Conservation (phyloP, 2,329 filamentous ascomycete species). For the Aspergillus sojae region DNA sequence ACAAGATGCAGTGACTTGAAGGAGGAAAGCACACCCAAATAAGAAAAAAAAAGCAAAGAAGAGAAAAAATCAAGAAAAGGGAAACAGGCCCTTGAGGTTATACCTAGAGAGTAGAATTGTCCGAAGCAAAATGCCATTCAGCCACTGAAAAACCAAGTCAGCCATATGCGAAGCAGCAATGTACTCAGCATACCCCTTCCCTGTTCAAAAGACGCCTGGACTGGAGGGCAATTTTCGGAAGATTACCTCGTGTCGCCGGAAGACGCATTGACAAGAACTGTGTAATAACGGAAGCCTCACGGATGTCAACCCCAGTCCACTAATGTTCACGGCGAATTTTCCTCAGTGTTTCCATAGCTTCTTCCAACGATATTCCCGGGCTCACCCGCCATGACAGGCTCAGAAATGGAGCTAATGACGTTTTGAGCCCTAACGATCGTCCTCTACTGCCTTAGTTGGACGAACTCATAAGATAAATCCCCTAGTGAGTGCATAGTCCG, state of each 20-base stretch:
- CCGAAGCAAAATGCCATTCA: background rate
- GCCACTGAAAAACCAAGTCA: background rate
- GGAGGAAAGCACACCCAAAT: no score
- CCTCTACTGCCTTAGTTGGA: background rate
- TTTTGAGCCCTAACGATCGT: background rate
- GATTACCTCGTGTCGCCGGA: constrained; percentile 21
- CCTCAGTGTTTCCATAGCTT: background rate
- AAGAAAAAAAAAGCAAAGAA: background rate
- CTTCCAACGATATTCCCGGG: constrained; percentile 1
- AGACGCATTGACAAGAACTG: constrained; percentile 13
- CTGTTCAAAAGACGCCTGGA: background rate
- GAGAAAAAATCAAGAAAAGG: background rate
- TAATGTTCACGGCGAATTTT: constrained; percentile 18
- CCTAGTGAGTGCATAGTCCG: background rate
- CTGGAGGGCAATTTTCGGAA: constrained; percentile 22
- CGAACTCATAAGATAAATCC: background rate
- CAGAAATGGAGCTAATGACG: background rate
- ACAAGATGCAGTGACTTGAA: background rate
- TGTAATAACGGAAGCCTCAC: constrained; percentile 20
- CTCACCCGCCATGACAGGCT: constrained; percentile 3
- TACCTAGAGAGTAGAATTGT: background rate
- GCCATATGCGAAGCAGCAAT: background rate
- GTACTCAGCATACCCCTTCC: background rate
- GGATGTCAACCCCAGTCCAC: constrained; percentile 7
- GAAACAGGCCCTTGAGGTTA: background rate